phyloP scores from a whole-genome alignment of 2,329 filamentous ascomycete genomes.

The Neofusicoccum parvum region DNA sequence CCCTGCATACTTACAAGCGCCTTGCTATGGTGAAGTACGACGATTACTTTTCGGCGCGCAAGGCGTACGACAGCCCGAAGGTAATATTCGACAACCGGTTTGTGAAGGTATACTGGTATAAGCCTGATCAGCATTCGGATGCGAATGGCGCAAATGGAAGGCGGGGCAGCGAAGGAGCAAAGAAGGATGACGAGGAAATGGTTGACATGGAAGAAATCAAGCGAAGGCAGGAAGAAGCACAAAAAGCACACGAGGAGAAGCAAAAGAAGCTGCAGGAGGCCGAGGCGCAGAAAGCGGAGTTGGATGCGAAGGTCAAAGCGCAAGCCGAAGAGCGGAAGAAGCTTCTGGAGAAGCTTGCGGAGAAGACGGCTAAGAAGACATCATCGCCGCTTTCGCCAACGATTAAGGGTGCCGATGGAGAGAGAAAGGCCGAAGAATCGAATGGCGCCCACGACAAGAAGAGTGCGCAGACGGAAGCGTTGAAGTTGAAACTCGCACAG shows the following conservation, averaged over 20 bases:
- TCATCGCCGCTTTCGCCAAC: slow-evolving; percentile 14
- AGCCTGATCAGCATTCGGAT: slow-evolving; percentile 40
- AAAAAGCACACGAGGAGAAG: slow-evolving; percentile 69
- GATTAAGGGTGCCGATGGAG: slow-evolving; percentile 24
- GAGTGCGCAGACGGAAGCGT: slow-evolving; percentile 59
- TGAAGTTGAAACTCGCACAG: slow-evolving; percentile 73
- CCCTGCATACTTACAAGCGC: slow-evolving; percentile 66
- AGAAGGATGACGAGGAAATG: slow-evolving; percentile 49
- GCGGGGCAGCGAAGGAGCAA: slow-evolving; percentile 22
- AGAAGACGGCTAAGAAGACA: slow-evolving; percentile 11
- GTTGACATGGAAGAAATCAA: slow-evolving; percentile 72
- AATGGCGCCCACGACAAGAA: slow-evolving; percentile 31
- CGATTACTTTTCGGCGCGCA: slow-evolving; percentile 65
- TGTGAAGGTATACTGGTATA: slow-evolving; percentile 81
- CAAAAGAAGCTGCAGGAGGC: slow-evolving; percentile 64
- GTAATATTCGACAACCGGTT: slow-evolving; percentile 84
- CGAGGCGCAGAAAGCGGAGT: slow-evolving; percentile 62
- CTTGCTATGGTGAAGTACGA: slow-evolving; percentile 72
- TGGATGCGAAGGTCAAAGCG: slow-evolving; percentile 65
- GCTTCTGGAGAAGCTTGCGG: slow-evolving; percentile 60
- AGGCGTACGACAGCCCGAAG: slow-evolving; percentile 75
- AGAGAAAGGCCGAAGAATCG: slow-evolving; percentile 16
- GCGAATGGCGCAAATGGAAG: slow-evolving; percentile 20
- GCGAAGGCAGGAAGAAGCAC: slow-evolving; percentile 70
- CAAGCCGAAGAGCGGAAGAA: slow-evolving; percentile 67